phyloP scores from a whole-genome alignment of 352 stramenopile species.

The Globisporangium abappressorium region DNA sequence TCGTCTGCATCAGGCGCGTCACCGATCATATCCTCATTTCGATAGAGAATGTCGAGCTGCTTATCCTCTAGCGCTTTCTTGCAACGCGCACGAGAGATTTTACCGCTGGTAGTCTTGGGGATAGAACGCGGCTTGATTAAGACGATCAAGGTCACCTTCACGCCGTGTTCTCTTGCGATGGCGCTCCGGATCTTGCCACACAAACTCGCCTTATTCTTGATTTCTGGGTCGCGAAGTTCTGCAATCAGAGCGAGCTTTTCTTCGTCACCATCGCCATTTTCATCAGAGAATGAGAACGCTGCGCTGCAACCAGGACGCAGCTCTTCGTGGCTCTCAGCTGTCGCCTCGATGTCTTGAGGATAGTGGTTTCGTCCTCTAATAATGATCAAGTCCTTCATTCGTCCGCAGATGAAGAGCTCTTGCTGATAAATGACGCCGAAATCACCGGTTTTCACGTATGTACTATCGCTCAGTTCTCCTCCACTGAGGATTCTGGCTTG shows the following conservation, averaged over 20 bases:
- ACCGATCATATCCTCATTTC: slow-evolving; percentile 77
- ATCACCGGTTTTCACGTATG: slow-evolving; percentile 95
- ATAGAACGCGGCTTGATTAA: slow-evolving; percentile 91
- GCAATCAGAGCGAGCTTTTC: slow-evolving; percentile 76
- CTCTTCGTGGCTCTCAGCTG: slow-evolving; percentile 77
- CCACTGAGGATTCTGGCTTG: slow-evolving; percentile 62
- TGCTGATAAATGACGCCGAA: slow-evolving; percentile 95
- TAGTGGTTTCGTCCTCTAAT: slow-evolving; percentile 99
- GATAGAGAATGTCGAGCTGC: slow-evolving; percentile 63
- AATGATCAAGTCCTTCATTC: slow-evolving; percentile 99
- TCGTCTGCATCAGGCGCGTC: slow-evolving; percentile 40
- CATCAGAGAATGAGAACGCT: slow-evolving; percentile 85
- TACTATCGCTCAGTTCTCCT: slow-evolving; percentile 24
- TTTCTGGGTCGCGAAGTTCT: slow-evolving; percentile 65
- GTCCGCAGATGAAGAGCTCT: slow-evolving; percentile 97
- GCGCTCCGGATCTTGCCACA: slow-evolving; percentile 64
- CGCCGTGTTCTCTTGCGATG: slow-evolving; percentile 80
- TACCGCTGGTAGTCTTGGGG: slow-evolving; percentile 98
- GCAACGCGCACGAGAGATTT: slow-evolving; percentile 94
- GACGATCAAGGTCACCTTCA: slow-evolving; percentile 88
- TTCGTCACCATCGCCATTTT: slow-evolving; percentile 37
- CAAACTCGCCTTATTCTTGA: slow-evolving; percentile 72
- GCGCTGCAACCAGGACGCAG: slow-evolving; percentile 94
- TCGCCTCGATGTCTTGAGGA: slow-evolving; percentile 97
- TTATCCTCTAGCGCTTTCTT: slow-evolving; percentile 65